Conservation (phyloP, 2,329 filamentous ascomycete genomes). For the Teratosphaeria nubilosa region DNA sequence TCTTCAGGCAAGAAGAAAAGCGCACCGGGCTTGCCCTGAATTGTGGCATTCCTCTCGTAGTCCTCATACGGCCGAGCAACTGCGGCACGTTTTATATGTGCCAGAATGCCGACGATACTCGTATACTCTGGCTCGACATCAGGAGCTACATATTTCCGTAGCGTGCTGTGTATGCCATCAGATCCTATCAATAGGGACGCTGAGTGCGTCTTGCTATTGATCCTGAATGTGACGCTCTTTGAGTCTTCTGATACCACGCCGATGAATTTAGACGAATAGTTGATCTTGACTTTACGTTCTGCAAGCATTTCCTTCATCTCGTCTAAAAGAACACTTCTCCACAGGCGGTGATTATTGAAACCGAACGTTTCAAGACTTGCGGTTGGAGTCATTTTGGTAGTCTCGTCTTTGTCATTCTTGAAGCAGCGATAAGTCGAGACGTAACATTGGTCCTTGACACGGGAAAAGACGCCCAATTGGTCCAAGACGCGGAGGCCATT, state of each 20-base stretch:
- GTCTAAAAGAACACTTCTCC: conserved; percentile 42
- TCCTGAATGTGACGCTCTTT: conserved; percentile 6
- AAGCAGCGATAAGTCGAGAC: conserved; percentile 44
- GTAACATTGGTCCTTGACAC: conserved; percentile 37
- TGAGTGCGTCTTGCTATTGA: conserved; percentile 8
- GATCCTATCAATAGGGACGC: conserved; percentile 17
- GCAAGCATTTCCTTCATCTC: conserved; percentile 35
- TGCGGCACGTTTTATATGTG: conserved; percentile 11
- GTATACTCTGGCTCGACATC: conserved; percentile 14
- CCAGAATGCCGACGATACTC: conserved; percentile 12
- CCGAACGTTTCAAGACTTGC: conserved; percentile 35
- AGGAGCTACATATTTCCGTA: conserved; percentile 27
- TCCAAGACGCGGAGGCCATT: conserved; percentile 49
- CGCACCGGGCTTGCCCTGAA: conserved; percentile 27
- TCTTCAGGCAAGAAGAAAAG: conserved; percentile 32
- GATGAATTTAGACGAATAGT: conserved; percentile 41
- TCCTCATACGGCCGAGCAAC: conserved; percentile 14
- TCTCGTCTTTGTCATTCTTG: conserved; percentile 24
- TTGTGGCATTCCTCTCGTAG: conserved; percentile 24
- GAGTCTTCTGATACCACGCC: conserved; percentile 23
- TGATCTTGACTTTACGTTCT: conserved; percentile 32
- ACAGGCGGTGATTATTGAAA: conserved; percentile 37
- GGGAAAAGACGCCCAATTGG: conserved; percentile 38
- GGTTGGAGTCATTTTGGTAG: conserved; percentile 10
- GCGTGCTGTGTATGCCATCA: conserved; percentile 18